Evolutionary conservation across 257 asterid species (phyloP), one percentile per base, ranked within the genome.

Genomic region (Rhazya stricta): DNA sequence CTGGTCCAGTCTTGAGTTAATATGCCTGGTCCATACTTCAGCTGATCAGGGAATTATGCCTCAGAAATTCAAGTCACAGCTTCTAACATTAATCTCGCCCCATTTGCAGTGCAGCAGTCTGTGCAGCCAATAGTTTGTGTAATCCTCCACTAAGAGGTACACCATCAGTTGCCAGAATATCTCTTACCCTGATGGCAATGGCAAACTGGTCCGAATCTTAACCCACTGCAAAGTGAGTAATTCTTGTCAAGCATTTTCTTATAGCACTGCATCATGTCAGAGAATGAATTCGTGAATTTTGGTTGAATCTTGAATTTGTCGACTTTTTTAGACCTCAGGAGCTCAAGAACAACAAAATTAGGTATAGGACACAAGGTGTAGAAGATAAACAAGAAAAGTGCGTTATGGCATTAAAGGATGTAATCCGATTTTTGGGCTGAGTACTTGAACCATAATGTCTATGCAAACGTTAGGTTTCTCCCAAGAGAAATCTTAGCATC

Each of bases 61-160:
- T n/a, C n/a, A n/a, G n/a, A n/a, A n/a, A n/a, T n/a, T n/a, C n/a
- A n/a, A n/a, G n/a, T n/a, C n/a, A n/a, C n/a, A n/a, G n/a, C n/a
- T n/a, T n/a, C n/a, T n/a, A n/a, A n/a, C n/a, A n/a, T n/a, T n/a
- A n/a, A n/a, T n/a, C n/a, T n/a, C n/a, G 3, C 93, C 89, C 97
- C 97, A 88, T 76, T 82, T 82, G 1, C 29, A 46, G 78, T 88
- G 94, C n/a, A 88, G 87, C 73, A 85, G 9, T 77, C 97, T 81
- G 56, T 90, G 97, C 19, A 91, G 80, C 97, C 97, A 91, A 54
- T 91, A 90, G 27, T 85, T 86, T 32, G 91, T 89, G 32, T 84
- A 90, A 82, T 91, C 97, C 69, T 91, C 97, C 1, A 91, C 69
- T 36, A 91, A 9, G 69, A 91, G 84, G 77, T 88, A 88, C 34